Conservation (phyloP, 139 green algal species). For the Marvania coccoides region DNA sequence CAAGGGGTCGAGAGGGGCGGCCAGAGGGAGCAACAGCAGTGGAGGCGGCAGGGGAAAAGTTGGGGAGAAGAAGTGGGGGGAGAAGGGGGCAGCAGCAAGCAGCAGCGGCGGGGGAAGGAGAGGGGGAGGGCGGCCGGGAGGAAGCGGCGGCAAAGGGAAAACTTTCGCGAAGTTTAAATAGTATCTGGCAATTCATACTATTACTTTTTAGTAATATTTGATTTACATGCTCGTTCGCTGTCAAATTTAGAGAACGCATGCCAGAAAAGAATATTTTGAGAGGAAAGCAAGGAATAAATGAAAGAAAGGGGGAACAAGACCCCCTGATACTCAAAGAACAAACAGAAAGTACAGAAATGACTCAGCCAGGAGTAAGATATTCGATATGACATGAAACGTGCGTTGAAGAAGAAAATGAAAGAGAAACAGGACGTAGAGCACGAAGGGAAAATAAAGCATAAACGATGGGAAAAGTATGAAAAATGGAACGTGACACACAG, state of each 20-base stretch:
- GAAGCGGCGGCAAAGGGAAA: background rate
- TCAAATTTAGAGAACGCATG: too few relatives aligned
- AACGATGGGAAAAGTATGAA: too few relatives aligned
- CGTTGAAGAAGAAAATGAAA: too few relatives aligned
- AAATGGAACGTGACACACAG: too few relatives aligned
- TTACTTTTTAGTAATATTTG: background rate
- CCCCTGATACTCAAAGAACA: background rate
- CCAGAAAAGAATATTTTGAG: background rate
- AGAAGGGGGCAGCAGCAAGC: background rate
- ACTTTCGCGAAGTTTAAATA: background rate
- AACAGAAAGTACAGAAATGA: background rate
- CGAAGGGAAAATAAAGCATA: too few relatives aligned
- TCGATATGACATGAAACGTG: too few relatives aligned
- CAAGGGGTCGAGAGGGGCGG: constrained; percentile 28
- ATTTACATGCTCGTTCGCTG: too few relatives aligned
- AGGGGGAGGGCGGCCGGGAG: background rate
- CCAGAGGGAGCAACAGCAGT: constrained; percentile 3
- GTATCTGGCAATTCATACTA: background rate
- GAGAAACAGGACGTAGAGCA: too few relatives aligned
- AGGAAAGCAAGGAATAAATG: background rate
- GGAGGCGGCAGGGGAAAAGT: background rate
- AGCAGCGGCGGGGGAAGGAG: too few relatives aligned
- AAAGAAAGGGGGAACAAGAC: background rate
- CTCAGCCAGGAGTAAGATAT: too few relatives aligned
- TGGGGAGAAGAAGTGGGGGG: background rate